phyloP scores from a whole-genome alignment of 495 filamentous ascomycete genomes.

The Talaromyces nanjingensis region DNA sequence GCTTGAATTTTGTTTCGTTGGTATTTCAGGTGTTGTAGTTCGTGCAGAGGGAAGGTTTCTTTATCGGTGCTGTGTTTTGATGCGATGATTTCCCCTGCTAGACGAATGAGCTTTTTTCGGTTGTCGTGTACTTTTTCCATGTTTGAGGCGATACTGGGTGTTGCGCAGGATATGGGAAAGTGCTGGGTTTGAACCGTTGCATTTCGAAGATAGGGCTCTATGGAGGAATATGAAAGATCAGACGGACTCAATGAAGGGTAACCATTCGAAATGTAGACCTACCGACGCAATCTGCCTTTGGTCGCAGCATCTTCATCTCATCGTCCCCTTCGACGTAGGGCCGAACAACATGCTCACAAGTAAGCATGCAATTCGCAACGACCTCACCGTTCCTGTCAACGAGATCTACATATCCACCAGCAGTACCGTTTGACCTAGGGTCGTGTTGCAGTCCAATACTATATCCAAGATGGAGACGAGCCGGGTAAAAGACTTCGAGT shows the following conservation, averaged over 20 bases:
- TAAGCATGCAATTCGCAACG: neutral
- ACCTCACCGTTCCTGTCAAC: neutral
- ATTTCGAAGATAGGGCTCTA: neutral
- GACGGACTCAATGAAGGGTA: neutral
- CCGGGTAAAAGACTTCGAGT: neutral
- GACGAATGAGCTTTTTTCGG: neutral
- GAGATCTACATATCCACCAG: conserved; percentile 1
- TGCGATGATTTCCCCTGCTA: neutral
- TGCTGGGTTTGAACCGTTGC: neutral
- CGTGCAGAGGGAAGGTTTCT: neutral
- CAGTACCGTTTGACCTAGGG: neutral
- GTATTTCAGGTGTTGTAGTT: neutral
- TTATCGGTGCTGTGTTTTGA: neutral
- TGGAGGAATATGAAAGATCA: neutral
- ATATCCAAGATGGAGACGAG: neutral
- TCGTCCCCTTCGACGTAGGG: neutral
- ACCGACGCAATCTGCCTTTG: neutral
- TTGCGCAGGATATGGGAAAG: neutral
- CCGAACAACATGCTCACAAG: neutral
- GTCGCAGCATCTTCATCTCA: neutral
- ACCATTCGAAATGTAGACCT: neutral
- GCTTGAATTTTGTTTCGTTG: neutral
- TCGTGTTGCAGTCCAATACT: neutral
- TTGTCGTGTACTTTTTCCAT: neutral
- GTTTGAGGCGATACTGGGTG: neutral